Evolutionary conservation across 202 grass and related monocot genomes (phyloP), one percentile per base, ranked within the genome.

Genomic region (Zoysia matrella): DNA sequence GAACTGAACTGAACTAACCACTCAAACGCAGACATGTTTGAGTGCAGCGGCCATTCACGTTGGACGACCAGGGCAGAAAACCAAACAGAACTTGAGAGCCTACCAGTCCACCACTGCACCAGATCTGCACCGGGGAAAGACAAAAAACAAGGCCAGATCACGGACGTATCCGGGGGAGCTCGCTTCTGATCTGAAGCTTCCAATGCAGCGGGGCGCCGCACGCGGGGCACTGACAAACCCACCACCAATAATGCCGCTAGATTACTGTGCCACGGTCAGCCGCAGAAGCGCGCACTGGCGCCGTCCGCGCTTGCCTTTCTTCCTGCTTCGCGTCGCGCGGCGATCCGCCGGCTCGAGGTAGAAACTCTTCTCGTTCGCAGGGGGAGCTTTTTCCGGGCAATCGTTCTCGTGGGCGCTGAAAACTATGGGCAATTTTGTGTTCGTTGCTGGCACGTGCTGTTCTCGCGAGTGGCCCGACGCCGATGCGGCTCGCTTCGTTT

Each of bases 171-270:
- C 83, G 78, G 78, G 82, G 87, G 43, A 85, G 87, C 82, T 85
- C 78, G 8, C 60, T 66, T 60, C 79, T 72, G 49, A 22, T 22
- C 48, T 8, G 85, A 87, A 85, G 78, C 82, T 85, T 81, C 82
- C 82, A 52, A 22, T 81, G 56, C 76, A 75, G 55, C 55, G 58
- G 58, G 74, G 36, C 83, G 53, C 74, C 60, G 3, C 60, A 63
- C 60, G 22, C 4, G 49, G 61, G 65, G 48, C 74, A 13, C 75
- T 8, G 68, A 57, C 75, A 57, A 73, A 5, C 8, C 54, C 72
- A 67, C 58, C 51, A 16, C 22, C 85, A 85, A 82, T 78, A 85
- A 82, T 78, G 39, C 66, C 58, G 78, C 16, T 46, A 71, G 39
- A 69, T 57, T 51, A 74, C 58, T 76, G 22, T 56, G 14, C 65